Percentiles rank a stretch among this genome's conserved stretches.
These are phyloP conservation scores for Lenzites betulinus DNA, from an alignment of 768 basidiomycete genomes.

Conservation along the genomic window DNA sequence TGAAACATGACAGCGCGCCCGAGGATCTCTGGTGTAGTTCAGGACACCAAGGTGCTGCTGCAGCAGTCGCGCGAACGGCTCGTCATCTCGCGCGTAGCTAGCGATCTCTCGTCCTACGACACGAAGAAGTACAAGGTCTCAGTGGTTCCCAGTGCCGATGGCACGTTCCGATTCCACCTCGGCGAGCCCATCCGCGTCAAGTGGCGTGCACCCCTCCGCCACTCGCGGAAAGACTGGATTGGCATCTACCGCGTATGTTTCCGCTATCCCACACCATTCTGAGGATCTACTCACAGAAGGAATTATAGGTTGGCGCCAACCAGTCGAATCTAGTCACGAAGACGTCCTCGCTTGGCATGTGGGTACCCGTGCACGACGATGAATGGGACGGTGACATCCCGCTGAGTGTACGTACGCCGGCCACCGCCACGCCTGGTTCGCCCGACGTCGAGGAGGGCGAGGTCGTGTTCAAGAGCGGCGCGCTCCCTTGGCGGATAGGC, in stretches of 20 bases:
- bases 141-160: constrained; percentile 54
- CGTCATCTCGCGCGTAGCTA: constrained; percentile 91
- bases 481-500: constrained; percentile 85
- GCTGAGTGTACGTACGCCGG: constrained; percentile 43
- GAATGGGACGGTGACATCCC: constrained; percentile 93
- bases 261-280: too few relatives aligned
- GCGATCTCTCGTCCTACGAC: constrained; percentile 80
- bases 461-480: constrained; percentile 75
- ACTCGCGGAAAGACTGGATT: constrained; percentile 95
- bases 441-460: constrained; percentile 50
- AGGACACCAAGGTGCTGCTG: constrained; percentile 89
- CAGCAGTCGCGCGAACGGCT: constrained; percentile 90
- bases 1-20: constrained; percentile 66
- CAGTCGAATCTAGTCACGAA: constrained; percentile 81
- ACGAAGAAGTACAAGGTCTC: constrained; percentile 75
- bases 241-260: constrained; percentile 77
- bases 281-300: too few relatives aligned
- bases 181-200: constrained; percentile 86
- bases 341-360: constrained; percentile 84
- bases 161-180: constrained; percentile 71
- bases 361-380: constrained; percentile 88
- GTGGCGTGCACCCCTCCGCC: constrained; percentile 85
- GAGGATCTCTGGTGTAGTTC: constrained; percentile 82
- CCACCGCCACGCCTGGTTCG: constrained; percentile 41
- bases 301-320: constrained; percentile 77